These are phyloP conservation scores for Populus pruinosa DNA, from an alignment of 345 rosid species.

Conservation along the genomic window DNA sequence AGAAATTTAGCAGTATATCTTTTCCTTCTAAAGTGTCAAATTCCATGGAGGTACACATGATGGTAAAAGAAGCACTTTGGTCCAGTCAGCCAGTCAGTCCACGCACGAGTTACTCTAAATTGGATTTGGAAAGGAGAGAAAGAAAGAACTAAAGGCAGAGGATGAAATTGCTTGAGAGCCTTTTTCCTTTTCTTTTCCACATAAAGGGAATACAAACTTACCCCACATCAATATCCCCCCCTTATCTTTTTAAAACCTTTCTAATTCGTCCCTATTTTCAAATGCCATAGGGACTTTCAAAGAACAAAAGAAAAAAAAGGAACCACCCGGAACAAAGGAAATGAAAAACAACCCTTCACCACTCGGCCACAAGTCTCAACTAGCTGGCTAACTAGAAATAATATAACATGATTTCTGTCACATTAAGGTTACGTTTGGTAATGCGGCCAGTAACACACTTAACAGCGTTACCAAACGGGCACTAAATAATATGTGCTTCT, in stretches of 20 bases:
- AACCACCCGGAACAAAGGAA: neutral
- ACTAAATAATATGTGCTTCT: neutral
- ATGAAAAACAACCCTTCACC: neutral
- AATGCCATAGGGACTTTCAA: neutral
- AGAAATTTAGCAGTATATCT: too few relatives aligned
- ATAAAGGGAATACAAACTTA: conserved; percentile 1
- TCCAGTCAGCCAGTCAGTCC: neutral
- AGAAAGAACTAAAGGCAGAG: neutral
- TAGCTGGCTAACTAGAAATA: too few relatives aligned
- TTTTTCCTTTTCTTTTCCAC: neutral
- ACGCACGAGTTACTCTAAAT: neutral
- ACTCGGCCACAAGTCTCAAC: too few relatives aligned
- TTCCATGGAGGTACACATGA: too few relatives aligned
- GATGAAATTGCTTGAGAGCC: neutral
- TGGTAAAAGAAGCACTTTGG: too few relatives aligned
- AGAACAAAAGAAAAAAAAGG: neutral
- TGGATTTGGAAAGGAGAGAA: neutral
- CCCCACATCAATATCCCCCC: neutral
- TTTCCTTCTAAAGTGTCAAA: too few relatives aligned
- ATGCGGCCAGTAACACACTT: too few relatives aligned
- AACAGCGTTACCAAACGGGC: neutral
- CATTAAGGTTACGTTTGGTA: too few relatives aligned
- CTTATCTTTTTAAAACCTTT: neutral
- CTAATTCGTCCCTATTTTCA: neutral
- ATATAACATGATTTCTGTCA: too few relatives aligned